A percentile compares a stretch with the other conserved stretches of the same genome.
Evolutionary conservation across 2,329 filamentous ascomycete genomes (phyloP).

Genomic region (Trematosphaeria pertusa): DNA sequence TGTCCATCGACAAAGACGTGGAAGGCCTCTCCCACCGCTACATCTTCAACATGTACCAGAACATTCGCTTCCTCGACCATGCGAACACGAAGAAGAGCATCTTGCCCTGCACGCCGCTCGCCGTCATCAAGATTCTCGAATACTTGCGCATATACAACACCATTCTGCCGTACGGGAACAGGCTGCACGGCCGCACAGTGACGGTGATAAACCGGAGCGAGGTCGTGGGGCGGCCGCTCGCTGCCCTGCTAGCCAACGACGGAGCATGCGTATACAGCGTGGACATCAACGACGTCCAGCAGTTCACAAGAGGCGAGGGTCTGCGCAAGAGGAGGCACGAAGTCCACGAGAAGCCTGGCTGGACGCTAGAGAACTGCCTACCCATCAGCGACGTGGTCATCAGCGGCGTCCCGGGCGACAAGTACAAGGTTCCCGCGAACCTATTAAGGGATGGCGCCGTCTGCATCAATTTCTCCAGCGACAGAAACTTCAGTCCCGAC

Average conservation of each 20-base stretch:
- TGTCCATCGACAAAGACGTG: conserved; percentile 89
- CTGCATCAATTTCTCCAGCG: conserved; percentile 98
- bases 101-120: conserved; percentile 92
- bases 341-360: conserved; percentile 81
- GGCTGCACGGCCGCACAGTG: conserved; percentile 90
- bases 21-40: conserved; percentile 93
- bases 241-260: conserved; percentile 93
- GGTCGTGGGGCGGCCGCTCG: conserved; percentile 91
- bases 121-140: conserved; percentile 96
- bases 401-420: conserved; percentile 85
- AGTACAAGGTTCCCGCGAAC: conserved; percentile 86
- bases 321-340: conserved; percentile 86
- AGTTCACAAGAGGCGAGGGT: conserved; percentile 89
- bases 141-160: conserved; percentile 96
- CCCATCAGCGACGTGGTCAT: conserved; percentile 94
- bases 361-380: conserved; percentile 79
- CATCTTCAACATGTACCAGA: conserved; percentile 99
- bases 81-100: conserved; percentile 85
- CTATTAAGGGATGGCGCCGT: conserved; percentile 87
- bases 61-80: conserved; percentile 91
- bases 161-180: conserved; percentile 89
- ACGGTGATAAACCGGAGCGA: conserved; percentile 97
- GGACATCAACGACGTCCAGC: conserved; percentile 87
- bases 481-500: conserved; percentile 88
- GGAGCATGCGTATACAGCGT: conserved; percentile 95